phyloP scores from a whole-genome alignment of 768 basidiomycete genomes.

The Tylopilus vinaceipallidus region DNA sequence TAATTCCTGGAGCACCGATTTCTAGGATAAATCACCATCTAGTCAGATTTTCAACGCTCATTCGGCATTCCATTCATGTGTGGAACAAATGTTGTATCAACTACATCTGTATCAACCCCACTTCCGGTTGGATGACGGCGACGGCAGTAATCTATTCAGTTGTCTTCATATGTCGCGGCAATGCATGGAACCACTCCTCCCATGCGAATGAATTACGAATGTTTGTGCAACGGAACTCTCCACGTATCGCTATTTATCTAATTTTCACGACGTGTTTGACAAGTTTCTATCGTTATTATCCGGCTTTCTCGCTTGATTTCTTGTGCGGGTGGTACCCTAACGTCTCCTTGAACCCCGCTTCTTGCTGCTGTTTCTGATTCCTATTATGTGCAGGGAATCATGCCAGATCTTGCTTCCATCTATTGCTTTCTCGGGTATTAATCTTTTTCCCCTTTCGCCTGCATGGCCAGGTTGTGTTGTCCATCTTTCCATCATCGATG shows the following conservation, averaged over 20 bases:
- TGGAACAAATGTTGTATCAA: slow-evolving; percentile 35
- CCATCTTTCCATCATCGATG: slow-evolving; percentile 10
- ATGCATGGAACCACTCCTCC: slow-evolving; percentile 20
- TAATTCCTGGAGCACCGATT: slow-evolving; percentile 15
- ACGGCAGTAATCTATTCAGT: slow-evolving; percentile 30
- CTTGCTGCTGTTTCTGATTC: slow-evolving; percentile 6
- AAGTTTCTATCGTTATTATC: slow-evolving; percentile 30
- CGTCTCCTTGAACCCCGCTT: slow-evolving; percentile 4
- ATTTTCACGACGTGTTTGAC: slow-evolving; percentile 13
- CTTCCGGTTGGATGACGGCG: slow-evolving; percentile 22
- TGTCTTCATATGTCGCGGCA: slow-evolving; percentile 29
- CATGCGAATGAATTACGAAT: slow-evolving; percentile 28
- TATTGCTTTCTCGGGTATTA: not conserved
- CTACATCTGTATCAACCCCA: slow-evolving; percentile 35
- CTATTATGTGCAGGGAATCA: slow-evolving; percentile 2
- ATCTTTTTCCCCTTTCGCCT: slow-evolving; percentile 12
- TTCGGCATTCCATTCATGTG: slow-evolving; percentile 24
- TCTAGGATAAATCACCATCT: slow-evolving; percentile 10
- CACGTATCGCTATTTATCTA: slow-evolving; percentile 20
- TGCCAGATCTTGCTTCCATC: slow-evolving; percentile 8
- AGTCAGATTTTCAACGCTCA: slow-evolving; percentile 15
- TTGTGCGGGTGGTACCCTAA: slow-evolving; percentile 12
- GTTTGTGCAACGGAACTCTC: slow-evolving; percentile 19
- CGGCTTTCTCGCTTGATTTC: slow-evolving; percentile 19
- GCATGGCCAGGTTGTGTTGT: slow-evolving; percentile 24